Base-by-base conservation (phyloP, 164 flowering plant species). In the Stephania japonica region DNA sequence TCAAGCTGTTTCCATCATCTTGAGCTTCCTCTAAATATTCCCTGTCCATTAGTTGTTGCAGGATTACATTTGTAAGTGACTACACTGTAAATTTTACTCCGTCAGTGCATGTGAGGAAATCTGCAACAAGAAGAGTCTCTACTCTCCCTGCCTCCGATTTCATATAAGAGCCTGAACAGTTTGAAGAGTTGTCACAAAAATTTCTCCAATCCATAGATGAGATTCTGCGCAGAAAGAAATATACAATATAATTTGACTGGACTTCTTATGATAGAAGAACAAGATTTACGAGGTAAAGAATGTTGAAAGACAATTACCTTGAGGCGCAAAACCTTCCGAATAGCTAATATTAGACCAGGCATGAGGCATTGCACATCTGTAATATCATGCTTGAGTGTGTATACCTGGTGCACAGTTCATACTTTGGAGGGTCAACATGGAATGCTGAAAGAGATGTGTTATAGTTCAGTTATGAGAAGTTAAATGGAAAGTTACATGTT, bases 301-400 rank as follows among this genome's bases (percentile, higher is more conserved):
- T 66, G 32, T 42, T 12, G 2, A 26, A 66, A 13, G 21, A 66
- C 10, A 65, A 26, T n/a, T 86, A 90, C 94, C 97, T 91, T 90
- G 44, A 91, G 88, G 59, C 91, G 91, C 70, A 91, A 87, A 9
- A 87, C 92, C 79, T 84, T 90, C 81, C 97, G 84, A 44, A 91
- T 91, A 53, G 96, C 96, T 69, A 90, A 78, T 49, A 94, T 71
- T 63, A 94, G 85, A 49, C 97, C 94, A 27, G 98, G 97, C 98
- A 91, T 91, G 70, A 90, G 89, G 72, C 88, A 81, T 78, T 84
- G 80, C 66, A 91, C 92, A 75, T 87, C 85, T 63, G 87, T 90
- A 67, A 89, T 83, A 62, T 91, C 93, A 69, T 94, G 97, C 81
- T 87, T 87, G 71, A 90, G 77, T 18, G 91, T 73, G 82, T 85